Evolutionary conservation across 495 filamentous ascomycete species (phyloP).

Genomic region (Penicillium odoratum): DNA sequence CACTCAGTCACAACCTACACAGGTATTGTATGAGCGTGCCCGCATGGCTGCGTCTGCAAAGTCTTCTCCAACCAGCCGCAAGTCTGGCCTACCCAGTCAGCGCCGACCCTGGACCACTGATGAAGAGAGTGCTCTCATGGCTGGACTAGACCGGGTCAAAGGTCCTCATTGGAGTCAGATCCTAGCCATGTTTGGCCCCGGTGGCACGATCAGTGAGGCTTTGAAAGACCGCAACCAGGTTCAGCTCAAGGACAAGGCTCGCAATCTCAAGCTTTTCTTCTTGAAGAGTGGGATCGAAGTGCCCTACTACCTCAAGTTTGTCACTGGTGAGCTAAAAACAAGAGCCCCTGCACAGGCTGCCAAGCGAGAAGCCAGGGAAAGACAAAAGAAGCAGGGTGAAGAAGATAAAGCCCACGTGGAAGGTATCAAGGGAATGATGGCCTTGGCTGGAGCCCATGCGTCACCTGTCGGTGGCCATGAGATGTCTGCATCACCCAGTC

Average conservation of each 20-base stretch:
- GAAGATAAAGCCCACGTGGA: slow-evolving; percentile 74
- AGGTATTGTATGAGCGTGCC: slow-evolving; percentile 77
- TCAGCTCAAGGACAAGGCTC: slow-evolving; percentile 92
- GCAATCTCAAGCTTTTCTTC: slow-evolving; percentile 94
- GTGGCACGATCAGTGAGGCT: slow-evolving; percentile 78
- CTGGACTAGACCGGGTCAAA: slow-evolving; percentile 85
- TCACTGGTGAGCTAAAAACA: slow-evolving; percentile 92
- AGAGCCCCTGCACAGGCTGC: slow-evolving; percentile 81
- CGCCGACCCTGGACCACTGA: slow-evolving; percentile 86
- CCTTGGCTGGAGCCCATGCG: slow-evolving; percentile 50
- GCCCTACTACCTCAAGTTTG: slow-evolving; percentile 84
- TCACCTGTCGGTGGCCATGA: slow-evolving; percentile 41
- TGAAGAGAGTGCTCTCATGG: slow-evolving; percentile 91
- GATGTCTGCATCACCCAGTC: slow-evolving; percentile 47
- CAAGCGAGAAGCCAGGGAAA: slow-evolving; percentile 75
- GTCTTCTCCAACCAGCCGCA: slow-evolving; percentile 68
- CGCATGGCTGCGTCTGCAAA: slow-evolving; percentile 80
- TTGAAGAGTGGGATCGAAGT: slow-evolving; percentile 92
- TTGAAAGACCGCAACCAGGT: slow-evolving; percentile 94
- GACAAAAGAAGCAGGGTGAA: slow-evolving; percentile 62
- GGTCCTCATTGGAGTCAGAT: slow-evolving; percentile 97
- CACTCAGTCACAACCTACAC: slow-evolving; percentile 72
- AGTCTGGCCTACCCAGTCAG: slow-evolving; percentile 77
- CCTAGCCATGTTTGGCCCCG: slow-evolving; percentile 79
- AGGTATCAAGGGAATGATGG: slow-evolving; percentile 69